Evolutionary conservation across 2,329 filamentous ascomycete species (phyloP), one percentile per base, ranked within the genome.

Genomic region (Penicillium sp.): DNA sequence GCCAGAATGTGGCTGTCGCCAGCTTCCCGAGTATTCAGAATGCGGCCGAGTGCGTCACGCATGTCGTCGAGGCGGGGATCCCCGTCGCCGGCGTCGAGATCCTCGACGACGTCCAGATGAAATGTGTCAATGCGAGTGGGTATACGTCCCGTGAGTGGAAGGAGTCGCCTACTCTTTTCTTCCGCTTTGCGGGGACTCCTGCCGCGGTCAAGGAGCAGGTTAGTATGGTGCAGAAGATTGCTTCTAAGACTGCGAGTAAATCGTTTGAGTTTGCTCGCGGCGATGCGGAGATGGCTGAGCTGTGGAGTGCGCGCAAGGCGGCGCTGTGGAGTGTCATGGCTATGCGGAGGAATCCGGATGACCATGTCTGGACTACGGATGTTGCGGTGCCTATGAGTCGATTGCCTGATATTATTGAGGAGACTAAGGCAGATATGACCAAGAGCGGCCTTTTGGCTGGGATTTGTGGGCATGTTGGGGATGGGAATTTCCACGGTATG

Each of bases 21-120:
- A 86, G 83, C 50, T 90, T 90, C 72, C 80, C 80, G 3, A 80
- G 73, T 15, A 76, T 96, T 63, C 86, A 89, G 48, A 80, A 86
- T 64, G 92, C 92, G 1, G 91, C 91, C 15, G 84, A 88, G 71
- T 96, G 91, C 73, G 92, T 95, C 2, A 87, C 88, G 65, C 84
- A 84, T 56, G 91, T 96, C 11, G 92, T 97, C 4, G 86, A 86
- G 47, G 85, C 89, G 55, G 92, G 92, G 28, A 85, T 96, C 11
- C 91, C 90, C 34, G 88, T 97, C 43, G 92, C 93, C 0, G 93
- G 93, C n/a, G 87, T 97, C 45, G 93, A 97, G 78, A 90, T 97
- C 59, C 82, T 97, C 31, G 93, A 97, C 77, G 92, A 96, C 72
- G 89, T 92, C 58, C 92, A 96, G 79, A 97, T 97, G 86, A 78